phyloP scores from a whole-genome alignment of 257 asterid species.

The Nicotiana paniculata region DNA sequence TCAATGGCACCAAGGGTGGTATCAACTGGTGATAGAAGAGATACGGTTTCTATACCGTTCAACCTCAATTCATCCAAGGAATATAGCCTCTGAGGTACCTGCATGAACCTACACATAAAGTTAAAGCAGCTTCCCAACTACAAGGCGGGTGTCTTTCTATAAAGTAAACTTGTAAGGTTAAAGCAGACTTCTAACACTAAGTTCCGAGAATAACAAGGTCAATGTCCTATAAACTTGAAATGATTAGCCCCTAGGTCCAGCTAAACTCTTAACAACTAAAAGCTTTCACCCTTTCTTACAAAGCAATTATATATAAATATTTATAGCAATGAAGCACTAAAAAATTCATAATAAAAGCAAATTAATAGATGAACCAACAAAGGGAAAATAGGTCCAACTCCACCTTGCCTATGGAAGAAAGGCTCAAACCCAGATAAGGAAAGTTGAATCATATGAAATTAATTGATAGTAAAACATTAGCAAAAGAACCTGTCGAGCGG shows the following conservation, averaged over 20 bases:
- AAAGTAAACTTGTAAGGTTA: not conserved
- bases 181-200: not conserved
- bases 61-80: conserved; percentile 75
- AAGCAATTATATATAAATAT: not conserved
- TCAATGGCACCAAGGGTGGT: conserved; percentile 65
- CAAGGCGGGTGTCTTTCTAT: not conserved
- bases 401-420: not conserved
- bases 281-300: not conserved
- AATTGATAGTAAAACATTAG: not conserved
- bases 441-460: not conserved
- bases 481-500: conserved; percentile 73
- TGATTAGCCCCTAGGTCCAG: not conserved
- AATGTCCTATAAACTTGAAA: not conserved
- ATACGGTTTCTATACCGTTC: conserved; percentile 72
- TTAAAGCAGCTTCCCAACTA: conserved; percentile 4
- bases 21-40: conserved; percentile 82
- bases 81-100: conserved; percentile 97
- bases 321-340: not conserved
- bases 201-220: not conserved
- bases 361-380: not conserved
- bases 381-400: not conserved
- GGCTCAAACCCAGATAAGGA: not conserved
- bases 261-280: not conserved
- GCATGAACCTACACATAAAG: conserved; percentile 30
- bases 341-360: not conserved